Evolutionary conservation across 1,139 yeast genomes (phyloP).

Genomic region (Zygosaccharomyces sapae): DNA sequence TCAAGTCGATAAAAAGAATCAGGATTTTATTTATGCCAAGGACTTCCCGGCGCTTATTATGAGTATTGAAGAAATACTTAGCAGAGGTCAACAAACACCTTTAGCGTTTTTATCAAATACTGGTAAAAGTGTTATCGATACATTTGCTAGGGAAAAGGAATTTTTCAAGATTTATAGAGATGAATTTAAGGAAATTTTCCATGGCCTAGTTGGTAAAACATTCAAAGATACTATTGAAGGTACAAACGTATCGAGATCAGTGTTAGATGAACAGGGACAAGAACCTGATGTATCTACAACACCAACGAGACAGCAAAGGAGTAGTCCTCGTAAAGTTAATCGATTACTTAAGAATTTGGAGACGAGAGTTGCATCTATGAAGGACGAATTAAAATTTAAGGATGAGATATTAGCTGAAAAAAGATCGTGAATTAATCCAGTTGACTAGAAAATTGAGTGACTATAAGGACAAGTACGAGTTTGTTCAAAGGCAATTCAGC

Average conservation of each 20-base stretch:
- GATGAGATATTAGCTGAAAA: conserved; percentile 31
- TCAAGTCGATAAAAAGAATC: conserved; percentile 28
- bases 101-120: conserved; percentile 23
- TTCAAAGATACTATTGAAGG: conserved; percentile 23
- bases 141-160: conserved; percentile 31
- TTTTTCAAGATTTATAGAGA: conserved; percentile 32
- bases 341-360: conserved; percentile 27
- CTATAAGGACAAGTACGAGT: conserved; percentile 24
- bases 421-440: conserved; percentile 24
- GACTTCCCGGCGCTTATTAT: conserved; percentile 26
- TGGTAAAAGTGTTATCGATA: conserved; percentile 27
- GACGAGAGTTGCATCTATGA: conserved; percentile 23
- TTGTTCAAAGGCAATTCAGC: conserved; percentile 29
- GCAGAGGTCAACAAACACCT: conserved; percentile 9
- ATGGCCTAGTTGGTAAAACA: conserved; percentile 27
- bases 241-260: conserved; percentile 17
- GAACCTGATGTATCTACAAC: conserved; percentile 24
- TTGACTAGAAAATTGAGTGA: conserved; percentile 18
- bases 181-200: conserved; percentile 32
- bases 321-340: conserved; percentile 11
- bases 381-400: conserved; percentile 30
- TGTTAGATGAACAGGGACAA: conserved; percentile 17
- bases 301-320: neutral
- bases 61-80: conserved; percentile 24
- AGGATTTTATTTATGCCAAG: conserved; percentile 36